phyloP scores from a whole-genome alignment of 176 grass and related monocot genomes.

The Ensete ventricosum region DNA sequence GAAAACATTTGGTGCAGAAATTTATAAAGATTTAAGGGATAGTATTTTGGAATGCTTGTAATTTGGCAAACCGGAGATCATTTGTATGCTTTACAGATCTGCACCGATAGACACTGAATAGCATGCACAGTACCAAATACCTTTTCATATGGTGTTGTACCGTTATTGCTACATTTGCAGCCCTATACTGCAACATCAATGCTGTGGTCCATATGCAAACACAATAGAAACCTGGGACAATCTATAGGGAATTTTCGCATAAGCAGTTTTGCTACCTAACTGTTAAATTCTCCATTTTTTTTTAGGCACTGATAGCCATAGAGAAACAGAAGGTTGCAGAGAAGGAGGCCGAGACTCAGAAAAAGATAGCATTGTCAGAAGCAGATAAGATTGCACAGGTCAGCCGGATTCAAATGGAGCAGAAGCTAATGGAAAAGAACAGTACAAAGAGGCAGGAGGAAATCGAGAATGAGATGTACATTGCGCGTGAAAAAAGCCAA shows the following conservation, averaged over 20 bases:
- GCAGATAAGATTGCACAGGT: constrained; percentile 96
- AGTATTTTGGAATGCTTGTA: neutral
- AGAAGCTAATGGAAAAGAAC: constrained; percentile 89
- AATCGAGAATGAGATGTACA: constrained; percentile 95
- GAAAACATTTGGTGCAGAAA: neutral
- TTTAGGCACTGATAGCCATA: constrained; percentile 71
- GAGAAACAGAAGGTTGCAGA: constrained; percentile 96
- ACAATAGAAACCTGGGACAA: neutral
- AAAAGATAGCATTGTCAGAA: constrained; percentile 91
- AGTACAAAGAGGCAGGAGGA: constrained; percentile 79
- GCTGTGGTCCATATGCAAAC: no score
- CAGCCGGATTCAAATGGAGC: constrained; percentile 93
- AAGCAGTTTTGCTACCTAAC: neutral
- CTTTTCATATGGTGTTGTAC: neutral
- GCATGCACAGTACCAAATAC: neutral
- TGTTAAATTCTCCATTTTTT: constrained; percentile 5
- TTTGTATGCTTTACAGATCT: neutral
- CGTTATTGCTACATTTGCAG: no score
- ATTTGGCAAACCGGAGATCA: neutral
- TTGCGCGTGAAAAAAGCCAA: constrained; percentile 67
- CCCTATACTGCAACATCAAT: no score
- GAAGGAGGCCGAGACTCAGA: constrained; percentile 96
- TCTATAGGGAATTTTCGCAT: neutral
- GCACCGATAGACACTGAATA: neutral
- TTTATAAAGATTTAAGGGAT: no score